Evolutionary conservation across 1,284 basidiomycete species (phyloP).

Genomic region (Agaricales sp.): DNA sequence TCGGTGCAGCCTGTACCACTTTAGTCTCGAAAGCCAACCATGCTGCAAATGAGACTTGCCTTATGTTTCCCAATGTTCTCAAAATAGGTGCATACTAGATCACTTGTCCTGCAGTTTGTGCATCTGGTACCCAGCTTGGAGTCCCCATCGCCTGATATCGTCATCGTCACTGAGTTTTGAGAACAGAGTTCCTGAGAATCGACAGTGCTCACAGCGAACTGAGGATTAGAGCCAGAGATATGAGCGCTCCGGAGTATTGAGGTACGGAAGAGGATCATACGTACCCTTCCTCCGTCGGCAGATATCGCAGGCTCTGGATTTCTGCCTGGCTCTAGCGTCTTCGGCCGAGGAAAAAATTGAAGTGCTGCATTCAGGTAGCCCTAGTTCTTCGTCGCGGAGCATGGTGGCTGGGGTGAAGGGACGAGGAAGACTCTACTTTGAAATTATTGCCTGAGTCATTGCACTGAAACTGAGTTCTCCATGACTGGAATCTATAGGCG

Average conservation of each 20-base stretch:
- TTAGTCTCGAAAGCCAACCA: too few relatives aligned
- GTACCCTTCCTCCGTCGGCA: slow-evolving; percentile 1
- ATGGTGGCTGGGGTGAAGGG: neutral
- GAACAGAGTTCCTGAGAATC: neutral
- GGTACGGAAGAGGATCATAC: neutral
- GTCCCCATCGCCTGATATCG: slow-evolving; percentile 1
- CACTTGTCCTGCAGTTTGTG: neutral
- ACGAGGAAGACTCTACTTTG: neutral
- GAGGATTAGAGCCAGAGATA: neutral
- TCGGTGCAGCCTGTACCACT: too few relatives aligned
- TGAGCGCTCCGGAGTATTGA: neutral
- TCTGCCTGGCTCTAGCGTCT: neutral
- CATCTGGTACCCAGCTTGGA: neutral
- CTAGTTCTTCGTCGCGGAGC: neutral
- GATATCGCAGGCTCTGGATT: neutral
- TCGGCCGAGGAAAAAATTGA: neutral
- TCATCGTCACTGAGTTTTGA: neutral
- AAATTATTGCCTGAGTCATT: too few relatives aligned
- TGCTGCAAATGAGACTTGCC: too few relatives aligned
- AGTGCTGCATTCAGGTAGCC: neutral
- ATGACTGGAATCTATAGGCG: too few relatives aligned
- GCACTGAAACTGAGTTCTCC: too few relatives aligned
- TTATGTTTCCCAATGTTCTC: too few relatives aligned
- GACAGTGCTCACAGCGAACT: slow-evolving; percentile 1
- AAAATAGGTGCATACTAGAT: neutral